A percentile compares a stretch with the other conserved stretches of the same genome.
Conservation (phyloP, 805 yeast genomes). For the Priceomyces carsonii region DNA sequence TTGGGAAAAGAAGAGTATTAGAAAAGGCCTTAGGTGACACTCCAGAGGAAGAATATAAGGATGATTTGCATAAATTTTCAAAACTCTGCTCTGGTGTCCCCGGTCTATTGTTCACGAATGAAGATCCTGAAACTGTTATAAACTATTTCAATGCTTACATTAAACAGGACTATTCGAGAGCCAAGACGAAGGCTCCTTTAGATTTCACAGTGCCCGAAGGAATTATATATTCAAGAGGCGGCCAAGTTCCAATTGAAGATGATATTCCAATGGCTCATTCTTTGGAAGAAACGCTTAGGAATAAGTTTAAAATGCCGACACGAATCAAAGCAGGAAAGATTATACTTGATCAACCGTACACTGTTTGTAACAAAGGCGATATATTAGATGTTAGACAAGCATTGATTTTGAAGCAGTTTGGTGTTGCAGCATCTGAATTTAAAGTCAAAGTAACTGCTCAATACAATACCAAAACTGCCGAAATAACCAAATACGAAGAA, state of each 20-base stretch:
- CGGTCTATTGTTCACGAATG: slow-evolving; percentile 88
- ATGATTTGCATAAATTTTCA: slow-evolving; percentile 71
- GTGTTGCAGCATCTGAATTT: slow-evolving; percentile 91
- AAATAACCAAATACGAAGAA: slow-evolving; percentile 23
- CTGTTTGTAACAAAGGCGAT: slow-evolving; percentile 80
- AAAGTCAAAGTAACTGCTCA: slow-evolving; percentile 78
- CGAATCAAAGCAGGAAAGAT: slow-evolving; percentile 88
- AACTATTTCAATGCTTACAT: slow-evolving; percentile 81
- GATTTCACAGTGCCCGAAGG: slow-evolving; percentile 89
- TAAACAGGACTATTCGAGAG: slow-evolving; percentile 84
- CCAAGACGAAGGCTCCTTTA: slow-evolving; percentile 82
- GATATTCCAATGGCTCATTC: slow-evolving; percentile 98
- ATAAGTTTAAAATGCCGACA: slow-evolving; percentile 87
- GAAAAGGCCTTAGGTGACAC: slow-evolving; percentile 90
- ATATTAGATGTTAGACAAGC: slow-evolving; percentile 88
- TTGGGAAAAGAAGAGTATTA: slow-evolving; percentile 92
- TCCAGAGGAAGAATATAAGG: slow-evolving; percentile 87
- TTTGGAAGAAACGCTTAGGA: slow-evolving; percentile 89
- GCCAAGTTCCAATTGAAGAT: slow-evolving; percentile 84
- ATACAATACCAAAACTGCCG: slow-evolving; percentile 62
- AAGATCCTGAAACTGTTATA: slow-evolving; percentile 81
- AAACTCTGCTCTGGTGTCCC: slow-evolving; percentile 71
- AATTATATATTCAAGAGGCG: slow-evolving; percentile 91
- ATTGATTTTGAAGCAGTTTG: slow-evolving; percentile 88
- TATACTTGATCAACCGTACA: slow-evolving; percentile 68